Base-by-base conservation (phyloP, 2,329 filamentous ascomycete genomes). In the Camillea tinctor region DNA sequence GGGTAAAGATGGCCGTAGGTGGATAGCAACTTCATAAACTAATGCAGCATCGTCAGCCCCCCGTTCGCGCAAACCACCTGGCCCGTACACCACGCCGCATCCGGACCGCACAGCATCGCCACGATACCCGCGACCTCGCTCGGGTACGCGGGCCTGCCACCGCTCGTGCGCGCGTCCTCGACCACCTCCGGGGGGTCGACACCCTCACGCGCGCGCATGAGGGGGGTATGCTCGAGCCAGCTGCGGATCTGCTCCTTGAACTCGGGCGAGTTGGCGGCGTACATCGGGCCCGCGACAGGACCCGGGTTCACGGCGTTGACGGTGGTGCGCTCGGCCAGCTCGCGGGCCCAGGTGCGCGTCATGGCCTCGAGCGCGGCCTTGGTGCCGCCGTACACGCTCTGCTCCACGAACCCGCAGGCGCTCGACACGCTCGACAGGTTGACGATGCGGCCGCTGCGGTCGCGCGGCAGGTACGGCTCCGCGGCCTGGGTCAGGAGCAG, bases 1-100 rank as follows among this genome's bases (percentile, higher is more conserved):
- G n/a, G n/a, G n/a, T n/a, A n/a, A n/a, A n/a, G n/a, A n/a, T n/a
- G n/a, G n/a, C n/a, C n/a, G n/a, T n/a, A n/a, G n/a, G n/a, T n/a
- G n/a, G n/a, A n/a, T 26, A 26, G 4, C 24, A 26, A 4, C 24
- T 26, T 26, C 4, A 26, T 9, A 4, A 26, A 4, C 17, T 57
- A 63, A 26, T 66, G 64, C 15, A 60, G 40, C 54, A 67, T 55
- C 50, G 65, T 48, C 64, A 68, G 66, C 53, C 91, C 91, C 1
- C 91, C 91, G 71, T 94, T 94, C 7, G 90, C 90, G 76, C 88
- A 91, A 3, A 95, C 84, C 22, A 93, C 88, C 73, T 88, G 89
- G 1, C 91, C 91, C 0, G 91, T 95, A 70, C 86, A 88, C 90
- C 90, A 94, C 7, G 80, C 83, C n/a, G 84, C 83, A 72, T 94